Conservation (phyloP, 2,329 filamentous ascomycete genomes). For the Exophiala bonariae region DNA sequence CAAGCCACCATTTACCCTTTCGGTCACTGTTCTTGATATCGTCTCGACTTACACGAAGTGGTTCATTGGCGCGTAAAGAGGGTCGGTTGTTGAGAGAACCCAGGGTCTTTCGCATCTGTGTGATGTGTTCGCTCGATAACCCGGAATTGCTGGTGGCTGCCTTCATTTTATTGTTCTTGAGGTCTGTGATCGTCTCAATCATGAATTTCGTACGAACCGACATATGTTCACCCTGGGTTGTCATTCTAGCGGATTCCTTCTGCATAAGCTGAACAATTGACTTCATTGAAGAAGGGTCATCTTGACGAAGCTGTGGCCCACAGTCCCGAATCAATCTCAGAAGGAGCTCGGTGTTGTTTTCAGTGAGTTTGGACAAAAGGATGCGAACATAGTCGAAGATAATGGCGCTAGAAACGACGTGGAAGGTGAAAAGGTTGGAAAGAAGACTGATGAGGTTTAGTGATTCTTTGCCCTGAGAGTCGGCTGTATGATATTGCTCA, state of each 20-base stretch:
- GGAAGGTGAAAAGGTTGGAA: conserved; percentile 87
- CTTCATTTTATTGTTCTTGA: conserved; percentile 92
- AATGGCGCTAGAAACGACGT: conserved; percentile 77
- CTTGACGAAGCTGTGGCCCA: conserved; percentile 79
- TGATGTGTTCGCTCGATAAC: conserved; percentile 76
- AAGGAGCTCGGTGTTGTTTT: conserved; percentile 84
- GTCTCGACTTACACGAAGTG: conserved; percentile 74
- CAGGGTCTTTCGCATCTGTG: conserved; percentile 84
- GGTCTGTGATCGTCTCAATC: conserved; percentile 91
- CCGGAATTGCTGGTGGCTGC: conserved; percentile 68
- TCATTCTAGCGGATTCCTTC: conserved; percentile 66
- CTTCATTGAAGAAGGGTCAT: conserved; percentile 84
- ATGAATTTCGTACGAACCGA: conserved; percentile 94
- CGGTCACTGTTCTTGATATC: conserved; percentile 84
- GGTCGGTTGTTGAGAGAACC: conserved; percentile 68
- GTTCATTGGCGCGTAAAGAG: conserved; percentile 72
- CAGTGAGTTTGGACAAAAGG: conserved; percentile 72
- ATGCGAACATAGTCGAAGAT: conserved; percentile 88
- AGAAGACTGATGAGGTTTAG: conserved; percentile 81
- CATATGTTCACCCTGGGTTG: conserved; percentile 60
- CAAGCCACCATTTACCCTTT: conserved; percentile 97
- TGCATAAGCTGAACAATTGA: conserved; percentile 82
- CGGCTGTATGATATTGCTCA: conserved; percentile 58
- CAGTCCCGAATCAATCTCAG: conserved; percentile 79
- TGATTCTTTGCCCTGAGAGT: conserved; percentile 57